phyloP scores from a whole-genome alignment of 805 yeast species.

The Wickerhamiella sorbophila region DNA sequence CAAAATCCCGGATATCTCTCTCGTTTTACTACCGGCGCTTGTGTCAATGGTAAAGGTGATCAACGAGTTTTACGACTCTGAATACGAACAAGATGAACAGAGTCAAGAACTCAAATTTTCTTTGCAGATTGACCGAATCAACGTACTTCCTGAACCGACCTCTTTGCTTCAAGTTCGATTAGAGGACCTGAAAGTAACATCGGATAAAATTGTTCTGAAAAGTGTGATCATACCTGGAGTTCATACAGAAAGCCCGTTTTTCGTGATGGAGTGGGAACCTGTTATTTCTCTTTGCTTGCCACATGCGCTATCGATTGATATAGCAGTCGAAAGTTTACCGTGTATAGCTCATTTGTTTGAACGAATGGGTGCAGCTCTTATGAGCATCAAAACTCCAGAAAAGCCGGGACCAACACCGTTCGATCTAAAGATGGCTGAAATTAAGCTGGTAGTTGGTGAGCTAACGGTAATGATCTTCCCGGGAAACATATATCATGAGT shows the following conservation, averaged over 20 bases:
- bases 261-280: not conserved
- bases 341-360: not conserved
- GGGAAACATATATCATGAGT: conserved; percentile 4
- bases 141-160: too few species aligned
- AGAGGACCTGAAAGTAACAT: not conserved
- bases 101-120: too few species aligned
- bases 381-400: conserved; percentile 8
- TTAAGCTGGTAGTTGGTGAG: conserved; percentile 10
- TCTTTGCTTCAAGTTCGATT: too few species aligned
- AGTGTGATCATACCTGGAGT: conserved; percentile 8
- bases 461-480: conserved; percentile 14
- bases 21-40: not conserved
- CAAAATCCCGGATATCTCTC: not conserved
- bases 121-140: too few species aligned
- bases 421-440: conserved; percentile 12
- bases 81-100: too few species aligned
- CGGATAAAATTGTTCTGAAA: not conserved
- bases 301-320: conserved; percentile 2
- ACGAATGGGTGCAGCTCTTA: not conserved
- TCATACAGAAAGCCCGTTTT: conserved; percentile 9
- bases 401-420: conserved; percentile 11
- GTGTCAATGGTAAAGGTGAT: not conserved
- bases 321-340: not conserved
- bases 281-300: conserved; percentile 4
- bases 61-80: not conserved